Evolutionary conservation across 2,329 filamentous ascomycete species (phyloP), one percentile per base, ranked within the genome.

Genomic region (Bipolaris zeicola): DNA sequence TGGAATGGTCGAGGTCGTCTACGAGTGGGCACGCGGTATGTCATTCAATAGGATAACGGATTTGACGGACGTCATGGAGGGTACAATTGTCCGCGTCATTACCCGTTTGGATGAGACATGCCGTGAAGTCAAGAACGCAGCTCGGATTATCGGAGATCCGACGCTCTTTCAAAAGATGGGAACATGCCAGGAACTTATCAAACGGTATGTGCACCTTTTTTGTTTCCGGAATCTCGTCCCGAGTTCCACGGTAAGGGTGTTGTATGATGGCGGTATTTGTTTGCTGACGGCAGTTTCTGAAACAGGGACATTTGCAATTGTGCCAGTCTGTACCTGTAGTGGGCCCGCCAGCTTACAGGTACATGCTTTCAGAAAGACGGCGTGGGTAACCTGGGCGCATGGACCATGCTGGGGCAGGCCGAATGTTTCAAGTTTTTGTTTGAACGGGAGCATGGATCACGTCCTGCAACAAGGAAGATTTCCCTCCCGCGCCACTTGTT

Each of bases 11-110:
- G 95, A 99, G 77, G 95, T 99, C 0, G 96, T 99, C 33, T 97
- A 98, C 74, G 95, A 99, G 77, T 99, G 95, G 95, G 95, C 95
- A 8, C 83, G 92, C 47, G 95, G 95, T 24, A 98, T 98, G 92
- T 94, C 91, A 50, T 99, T 99, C 83, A 96, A 96, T 78, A 94
- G 95, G 63, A 99, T 99, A 65, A 98, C 94, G 0, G 90, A 94
- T 64, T 79, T 99, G 72, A 99, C 95, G 6, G 94, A 98, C 75
- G 93, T 99, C 55, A 87, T 98, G 69, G 95, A 99, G 77, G 95
- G 95, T 1, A 98, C 95, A 0, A 98, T 99, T 78, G 95, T 99
- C 45, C 83, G 95, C 50, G 94, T 95, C 2, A 98, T 99, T 66
- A 96, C 92, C 39, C 82, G 95, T 24, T 81, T 99, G 55, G 95